phyloP scores from a whole-genome alignment of 805 yeast genomes.

The Kuraishia ogatae region DNA sequence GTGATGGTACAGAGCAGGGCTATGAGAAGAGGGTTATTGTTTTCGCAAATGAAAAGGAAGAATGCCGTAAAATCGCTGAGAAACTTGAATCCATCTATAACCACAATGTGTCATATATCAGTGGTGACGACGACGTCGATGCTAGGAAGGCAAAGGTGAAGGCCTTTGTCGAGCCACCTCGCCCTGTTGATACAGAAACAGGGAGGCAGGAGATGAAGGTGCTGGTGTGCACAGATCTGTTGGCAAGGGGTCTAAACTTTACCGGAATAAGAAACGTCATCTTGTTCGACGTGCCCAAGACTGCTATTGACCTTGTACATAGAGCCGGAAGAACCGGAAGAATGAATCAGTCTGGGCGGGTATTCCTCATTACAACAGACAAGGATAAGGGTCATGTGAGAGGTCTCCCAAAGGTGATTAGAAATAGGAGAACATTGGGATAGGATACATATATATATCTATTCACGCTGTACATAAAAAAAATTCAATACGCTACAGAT shows the following conservation, averaged over 20 bases:
- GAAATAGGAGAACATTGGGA: slow-evolving; percentile 33
- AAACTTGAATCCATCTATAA: slow-evolving; percentile 39
- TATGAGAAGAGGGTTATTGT: slow-evolving; percentile 72
- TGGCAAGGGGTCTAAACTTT: slow-evolving; percentile 88
- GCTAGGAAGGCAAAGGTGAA: slow-evolving; percentile 50
- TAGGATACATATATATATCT: slow-evolving; percentile 3
- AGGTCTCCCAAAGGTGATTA: slow-evolving; percentile 66
- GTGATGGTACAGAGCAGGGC: slow-evolving; percentile 75
- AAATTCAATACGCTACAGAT: neutral
- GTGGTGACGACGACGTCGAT: slow-evolving; percentile 54
- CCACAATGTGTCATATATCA: slow-evolving; percentile 56
- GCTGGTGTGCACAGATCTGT: slow-evolving; percentile 78
- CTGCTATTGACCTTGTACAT: slow-evolving; percentile 81
- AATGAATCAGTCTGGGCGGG: slow-evolving; percentile 84
- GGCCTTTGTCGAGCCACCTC: slow-evolving; percentile 59
- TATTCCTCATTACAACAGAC: slow-evolving; percentile 67
- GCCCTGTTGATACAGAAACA: slow-evolving; percentile 20
- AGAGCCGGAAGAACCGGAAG: slow-evolving; percentile 93
- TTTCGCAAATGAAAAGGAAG: slow-evolving; percentile 71
- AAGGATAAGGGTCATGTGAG: slow-evolving; percentile 69
- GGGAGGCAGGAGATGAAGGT: slow-evolving; percentile 42
- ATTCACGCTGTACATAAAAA: neutral
- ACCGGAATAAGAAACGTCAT: slow-evolving; percentile 73
- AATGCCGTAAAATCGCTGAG: slow-evolving; percentile 50
- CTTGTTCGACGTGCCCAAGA: slow-evolving; percentile 77